A percentile compares a stretch with the other conserved stretches of the same genome.
Evolutionary conservation across 805 yeast species (phyloP).

Genomic region (Yarrowia sp.): DNA sequence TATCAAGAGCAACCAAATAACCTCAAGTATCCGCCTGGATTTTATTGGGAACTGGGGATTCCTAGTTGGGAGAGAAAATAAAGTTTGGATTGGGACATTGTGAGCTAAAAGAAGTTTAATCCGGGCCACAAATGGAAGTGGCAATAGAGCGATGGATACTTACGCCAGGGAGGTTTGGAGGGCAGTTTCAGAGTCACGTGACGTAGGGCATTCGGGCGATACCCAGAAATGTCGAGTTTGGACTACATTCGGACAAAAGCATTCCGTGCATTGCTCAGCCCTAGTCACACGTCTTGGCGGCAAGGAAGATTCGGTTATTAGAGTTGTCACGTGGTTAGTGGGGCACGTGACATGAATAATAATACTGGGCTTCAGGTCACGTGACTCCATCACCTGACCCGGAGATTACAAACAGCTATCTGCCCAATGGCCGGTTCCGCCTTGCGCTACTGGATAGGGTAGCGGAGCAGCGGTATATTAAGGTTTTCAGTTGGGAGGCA

Average conservation of each 20-base stretch:
- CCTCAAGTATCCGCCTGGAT: constrained; percentile 1
- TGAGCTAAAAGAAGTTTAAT: too few relatives aligned
- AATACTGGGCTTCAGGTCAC: too few relatives aligned
- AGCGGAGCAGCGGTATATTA: constrained; percentile 20
- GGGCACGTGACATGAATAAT: too few relatives aligned
- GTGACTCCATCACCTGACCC: background rate
- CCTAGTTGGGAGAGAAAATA: constrained; percentile 8
- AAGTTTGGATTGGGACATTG: background rate
- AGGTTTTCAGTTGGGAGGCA: background rate
- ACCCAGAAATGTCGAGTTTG: background rate
- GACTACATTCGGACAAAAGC: background rate
- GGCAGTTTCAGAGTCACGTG: background rate
- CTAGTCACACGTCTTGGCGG: background rate
- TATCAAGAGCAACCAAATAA: background rate
- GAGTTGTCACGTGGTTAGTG: constrained; percentile 1
- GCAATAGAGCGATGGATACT: background rate
- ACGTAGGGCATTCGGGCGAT: background rate
- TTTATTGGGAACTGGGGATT: background rate
- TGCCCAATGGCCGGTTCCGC: background rate
- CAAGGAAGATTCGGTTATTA: constrained; percentile 13
- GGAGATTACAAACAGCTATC: background rate
- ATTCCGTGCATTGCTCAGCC: background rate
- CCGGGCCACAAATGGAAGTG: background rate
- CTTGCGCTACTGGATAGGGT: constrained; percentile 20
- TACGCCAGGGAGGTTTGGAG: background rate